Percentiles rank a stretch among this genome's conserved stretches.
phyloP scores from a whole-genome alignment of 2,329 filamentous ascomycete species.

The Bipolaris victoriae region DNA sequence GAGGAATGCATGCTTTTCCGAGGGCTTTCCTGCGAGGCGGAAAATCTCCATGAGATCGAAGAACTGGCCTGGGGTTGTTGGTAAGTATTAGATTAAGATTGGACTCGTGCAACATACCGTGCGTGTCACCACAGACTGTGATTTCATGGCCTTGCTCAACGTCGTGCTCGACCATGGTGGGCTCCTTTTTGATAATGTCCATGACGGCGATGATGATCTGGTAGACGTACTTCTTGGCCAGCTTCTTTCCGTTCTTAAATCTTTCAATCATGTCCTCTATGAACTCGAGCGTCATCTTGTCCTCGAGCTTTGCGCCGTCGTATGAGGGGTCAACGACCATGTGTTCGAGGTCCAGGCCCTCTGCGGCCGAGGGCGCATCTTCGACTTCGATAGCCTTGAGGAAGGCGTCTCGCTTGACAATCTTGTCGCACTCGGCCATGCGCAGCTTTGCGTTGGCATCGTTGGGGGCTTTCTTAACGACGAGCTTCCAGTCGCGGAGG shows the following conservation, averaged over 20 bases:
- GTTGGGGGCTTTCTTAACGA: slow-evolving; percentile 81
- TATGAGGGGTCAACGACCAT: slow-evolving; percentile 85
- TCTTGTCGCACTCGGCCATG: slow-evolving; percentile 90
- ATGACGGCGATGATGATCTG: slow-evolving; percentile 91
- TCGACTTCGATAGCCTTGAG: slow-evolving; percentile 92
- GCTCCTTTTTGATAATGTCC: slow-evolving; percentile 87
- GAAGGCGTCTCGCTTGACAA: slow-evolving; percentile 90
- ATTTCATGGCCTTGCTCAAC: slow-evolving; percentile 78
- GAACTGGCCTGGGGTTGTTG: slow-evolving; percentile 77
- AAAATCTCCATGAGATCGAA: slow-evolving; percentile 98
- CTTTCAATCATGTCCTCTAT: slow-evolving; percentile 96
- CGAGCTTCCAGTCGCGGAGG: slow-evolving; percentile 88
- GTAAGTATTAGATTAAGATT: background rate
- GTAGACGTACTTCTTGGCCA: slow-evolving; percentile 96
- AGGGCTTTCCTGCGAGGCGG: slow-evolving; percentile 83
- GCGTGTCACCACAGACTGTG: slow-evolving; percentile 96
- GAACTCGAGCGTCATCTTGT: slow-evolving; percentile 94
- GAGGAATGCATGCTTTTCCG: slow-evolving; percentile 87
- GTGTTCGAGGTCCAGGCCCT: slow-evolving; percentile 84
- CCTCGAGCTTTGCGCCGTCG: slow-evolving; percentile 78
- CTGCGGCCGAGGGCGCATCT: slow-evolving; percentile 89
- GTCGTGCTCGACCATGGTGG: slow-evolving; percentile 95
- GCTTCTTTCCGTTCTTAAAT: slow-evolving; percentile 87
- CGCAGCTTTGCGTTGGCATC: slow-evolving; percentile 93
- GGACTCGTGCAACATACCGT: slow-evolving; percentile 64